A percentile compares a stretch with the other conserved stretches of the same genome.
Evolutionary conservation across 441 rosid genomes (phyloP).

Genomic region (Macaranga tanarius): DNA sequence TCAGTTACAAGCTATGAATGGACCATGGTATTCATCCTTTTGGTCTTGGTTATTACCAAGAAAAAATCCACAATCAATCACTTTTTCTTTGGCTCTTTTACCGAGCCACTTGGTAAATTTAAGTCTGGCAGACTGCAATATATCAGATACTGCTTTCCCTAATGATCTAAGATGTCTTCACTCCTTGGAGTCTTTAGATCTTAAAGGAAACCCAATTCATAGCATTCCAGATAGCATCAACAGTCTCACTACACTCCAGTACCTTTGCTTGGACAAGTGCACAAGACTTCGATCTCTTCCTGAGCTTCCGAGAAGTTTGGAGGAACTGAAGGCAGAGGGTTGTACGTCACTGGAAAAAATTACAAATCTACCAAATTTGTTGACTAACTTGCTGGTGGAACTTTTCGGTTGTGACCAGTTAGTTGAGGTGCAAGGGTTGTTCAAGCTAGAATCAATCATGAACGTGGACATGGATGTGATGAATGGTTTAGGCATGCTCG

Average conservation of each 20-base stretch:
- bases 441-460: conserved; percentile 19
- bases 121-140: conserved; percentile 21
- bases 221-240: conserved; percentile 23
- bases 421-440: conserved; percentile 23
- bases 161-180: conserved; percentile 14
- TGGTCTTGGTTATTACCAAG: conserved; percentile 13
- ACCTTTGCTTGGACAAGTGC: conserved; percentile 19
- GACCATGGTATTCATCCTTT: neutral
- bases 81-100: conserved; percentile 15
- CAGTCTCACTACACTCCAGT: conserved; percentile 14
- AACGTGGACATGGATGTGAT: conserved; percentile 13
- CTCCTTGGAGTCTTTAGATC: conserved; percentile 22
- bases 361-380: conserved; percentile 19
- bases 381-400: conserved; percentile 4
- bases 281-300: conserved; percentile 21
- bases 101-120: conserved; percentile 15
- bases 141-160: conserved; percentile 18
- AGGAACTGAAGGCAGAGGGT: conserved; percentile 16
- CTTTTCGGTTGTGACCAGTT: conserved; percentile 22
- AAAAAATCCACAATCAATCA: conserved; percentile 1
- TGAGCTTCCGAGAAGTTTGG: conserved; percentile 23
- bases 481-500: conserved; percentile 9
- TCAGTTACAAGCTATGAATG: neutral
- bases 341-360: conserved; percentile 28
- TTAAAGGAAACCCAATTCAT: conserved; percentile 18